Evolutionary conservation across 2,329 filamentous ascomycete genomes (phyloP).

Genomic region (Venturiaceae sp.): DNA sequence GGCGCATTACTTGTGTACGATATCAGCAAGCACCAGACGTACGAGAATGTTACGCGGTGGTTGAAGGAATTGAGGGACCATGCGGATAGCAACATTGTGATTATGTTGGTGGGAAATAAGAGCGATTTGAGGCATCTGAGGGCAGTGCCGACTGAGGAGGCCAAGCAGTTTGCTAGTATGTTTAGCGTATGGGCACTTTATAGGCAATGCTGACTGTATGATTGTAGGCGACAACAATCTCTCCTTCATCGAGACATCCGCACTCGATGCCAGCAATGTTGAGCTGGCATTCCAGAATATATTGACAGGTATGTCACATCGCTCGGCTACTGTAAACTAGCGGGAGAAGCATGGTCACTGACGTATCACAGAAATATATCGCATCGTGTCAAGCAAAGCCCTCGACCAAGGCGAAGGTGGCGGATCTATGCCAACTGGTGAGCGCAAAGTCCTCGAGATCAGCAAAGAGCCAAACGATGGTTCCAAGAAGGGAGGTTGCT

Average conservation of each 20-base stretch:
- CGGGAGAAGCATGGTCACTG: background rate
- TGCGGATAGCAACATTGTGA: constrained; percentile 97
- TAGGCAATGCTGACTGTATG: constrained; percentile 3
- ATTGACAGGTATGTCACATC: constrained; percentile 67
- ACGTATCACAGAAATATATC: constrained; percentile 78
- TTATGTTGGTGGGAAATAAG: constrained; percentile 99
- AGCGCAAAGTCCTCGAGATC: constrained; percentile 72
- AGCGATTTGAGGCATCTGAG: constrained; percentile 98
- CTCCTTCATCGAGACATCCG: constrained; percentile 98
- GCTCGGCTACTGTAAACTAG: background rate
- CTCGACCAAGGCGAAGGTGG: constrained; percentile 75
- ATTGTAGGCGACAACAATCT: constrained; percentile 84
- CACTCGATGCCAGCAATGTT: constrained; percentile 96
- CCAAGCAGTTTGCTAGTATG: constrained; percentile 90
- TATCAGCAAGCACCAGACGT: constrained; percentile 99
- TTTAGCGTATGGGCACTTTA: background rate
- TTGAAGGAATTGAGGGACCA: constrained; percentile 97
- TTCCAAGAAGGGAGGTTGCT: constrained; percentile 73
- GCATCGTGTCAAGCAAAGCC: constrained; percentile 96
- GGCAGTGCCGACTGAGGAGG: constrained; percentile 94
- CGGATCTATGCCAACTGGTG: constrained; percentile 67
- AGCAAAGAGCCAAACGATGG: constrained; percentile 76
- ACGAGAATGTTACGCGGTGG: constrained; percentile 98
- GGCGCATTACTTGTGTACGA: constrained; percentile 97
- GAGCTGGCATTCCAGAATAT: constrained; percentile 99